Evolutionary conservation across 495 filamentous ascomycete genomes (phyloP).

Genomic region (Tuber indicum): DNA sequence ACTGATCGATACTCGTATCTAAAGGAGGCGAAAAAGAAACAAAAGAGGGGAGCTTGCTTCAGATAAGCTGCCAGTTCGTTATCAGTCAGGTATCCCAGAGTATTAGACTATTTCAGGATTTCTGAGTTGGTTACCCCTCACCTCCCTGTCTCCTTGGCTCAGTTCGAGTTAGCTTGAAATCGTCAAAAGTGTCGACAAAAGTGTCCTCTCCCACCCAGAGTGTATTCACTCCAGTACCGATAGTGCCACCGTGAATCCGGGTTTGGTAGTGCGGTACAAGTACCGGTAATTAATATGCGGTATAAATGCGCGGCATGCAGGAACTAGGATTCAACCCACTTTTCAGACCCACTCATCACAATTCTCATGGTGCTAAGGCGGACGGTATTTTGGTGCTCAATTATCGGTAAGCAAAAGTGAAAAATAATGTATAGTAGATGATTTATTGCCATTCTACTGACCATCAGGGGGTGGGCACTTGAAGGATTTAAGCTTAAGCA

Average conservation of each 20-base stretch:
- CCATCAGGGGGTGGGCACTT: background rate
- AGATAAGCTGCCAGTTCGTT: background rate
- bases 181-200: too few relatives aligned
- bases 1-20: too few relatives aligned
- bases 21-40: background rate
- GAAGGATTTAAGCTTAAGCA: background rate
- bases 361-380: background rate
- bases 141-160: too few relatives aligned
- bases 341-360: background rate
- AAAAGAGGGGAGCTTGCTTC: background rate
- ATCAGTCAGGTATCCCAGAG: background rate
- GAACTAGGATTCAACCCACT: background rate
- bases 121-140: background rate
- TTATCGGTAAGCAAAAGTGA: too few relatives aligned
- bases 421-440: too few relatives aligned
- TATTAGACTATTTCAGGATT: background rate
- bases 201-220: too few relatives aligned
- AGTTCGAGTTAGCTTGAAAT: too few relatives aligned
- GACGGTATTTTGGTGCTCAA: background rate
- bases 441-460: background rate
- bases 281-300: background rate
- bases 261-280: too few relatives aligned
- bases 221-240: too few relatives aligned
- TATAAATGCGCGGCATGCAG: background rate
- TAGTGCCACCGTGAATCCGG: too few relatives aligned